phyloP scores from a whole-genome alignment of 306 rosid genomes.

The Lathyrus oleraceus region DNA sequence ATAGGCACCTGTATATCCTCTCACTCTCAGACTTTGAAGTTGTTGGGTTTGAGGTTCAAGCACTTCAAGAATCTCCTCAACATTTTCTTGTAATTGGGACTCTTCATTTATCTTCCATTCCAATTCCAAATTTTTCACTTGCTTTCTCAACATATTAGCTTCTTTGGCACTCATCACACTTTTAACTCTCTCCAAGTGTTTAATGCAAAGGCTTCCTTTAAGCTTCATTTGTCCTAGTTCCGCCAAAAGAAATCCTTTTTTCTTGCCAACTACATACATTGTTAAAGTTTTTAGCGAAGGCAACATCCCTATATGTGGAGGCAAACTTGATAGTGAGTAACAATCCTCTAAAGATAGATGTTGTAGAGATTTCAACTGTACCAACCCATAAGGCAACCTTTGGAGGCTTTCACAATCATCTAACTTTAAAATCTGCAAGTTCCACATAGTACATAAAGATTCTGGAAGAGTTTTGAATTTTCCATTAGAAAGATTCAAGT shows the following conservation, averaged over 20 bases:
- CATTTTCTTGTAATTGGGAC: background rate
- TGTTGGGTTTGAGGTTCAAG: conserved; percentile 27
- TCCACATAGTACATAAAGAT: background rate
- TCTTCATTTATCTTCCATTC: conserved; percentile 19
- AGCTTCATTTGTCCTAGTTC: conserved; percentile 22
- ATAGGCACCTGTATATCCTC: background rate
- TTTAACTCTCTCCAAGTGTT: conserved; percentile 24
- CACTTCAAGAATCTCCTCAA: conserved; percentile 23
- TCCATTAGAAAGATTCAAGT: background rate
- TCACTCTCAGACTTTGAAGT: background rate
- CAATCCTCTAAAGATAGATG: background rate
- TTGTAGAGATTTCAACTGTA: conserved; percentile 4
- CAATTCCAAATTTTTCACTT: background rate
- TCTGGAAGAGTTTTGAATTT: background rate
- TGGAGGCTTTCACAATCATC: rapidly evolving
- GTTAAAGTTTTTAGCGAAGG: conserved; percentile 10
- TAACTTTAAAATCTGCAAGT: conserved; percentile 26
- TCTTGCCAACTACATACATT: background rate
- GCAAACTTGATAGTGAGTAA: background rate
- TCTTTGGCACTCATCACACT: background rate
- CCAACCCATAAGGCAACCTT: background rate
- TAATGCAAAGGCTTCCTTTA: conserved; percentile 25
- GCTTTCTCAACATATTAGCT: conserved; percentile 30
- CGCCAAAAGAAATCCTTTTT: conserved; percentile 16
- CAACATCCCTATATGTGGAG: conserved; percentile 5